phyloP scores from a whole-genome alignment of 2,329 filamentous ascomycete genomes.

The Cryphonectria naterciae region DNA sequence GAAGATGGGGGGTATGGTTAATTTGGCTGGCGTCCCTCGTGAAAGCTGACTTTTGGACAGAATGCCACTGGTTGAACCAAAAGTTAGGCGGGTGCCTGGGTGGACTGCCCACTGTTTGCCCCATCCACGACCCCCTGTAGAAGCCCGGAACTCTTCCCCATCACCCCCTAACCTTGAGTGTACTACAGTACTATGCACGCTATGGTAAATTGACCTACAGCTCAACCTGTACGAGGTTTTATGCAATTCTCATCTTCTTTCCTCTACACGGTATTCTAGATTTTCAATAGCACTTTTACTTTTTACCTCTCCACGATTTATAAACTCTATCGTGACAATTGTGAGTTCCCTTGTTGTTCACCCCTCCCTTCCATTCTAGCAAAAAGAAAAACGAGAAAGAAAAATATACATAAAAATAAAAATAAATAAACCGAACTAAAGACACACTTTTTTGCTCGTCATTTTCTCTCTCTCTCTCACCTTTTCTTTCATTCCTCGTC shows the following conservation, averaged over 20 bases:
- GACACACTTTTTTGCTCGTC: not conserved
- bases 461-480: not conserved
- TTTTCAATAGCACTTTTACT: not conserved
- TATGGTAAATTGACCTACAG: too few species aligned
- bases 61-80: conserved; percentile 28
- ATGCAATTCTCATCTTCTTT: not conserved
- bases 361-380: not conserved
- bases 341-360: not conserved
- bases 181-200: too few species aligned
- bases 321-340: not conserved
- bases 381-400: not conserved
- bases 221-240: too few species aligned
- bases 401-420: not conserved
- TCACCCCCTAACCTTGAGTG: too few species aligned
- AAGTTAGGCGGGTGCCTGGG: not conserved
- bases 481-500: not conserved
- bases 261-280: not conserved
- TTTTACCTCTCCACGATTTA: not conserved
- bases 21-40: not conserved
- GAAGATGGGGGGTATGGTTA: too few species aligned
- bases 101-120: not conserved
- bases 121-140: not conserved
- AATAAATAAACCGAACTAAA: not conserved
- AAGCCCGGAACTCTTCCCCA: not conserved
- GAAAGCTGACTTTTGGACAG: conserved; percentile 14